These are phyloP conservation scores for Avicennia marina DNA, from an alignment of 257 asterid genomes.

Conservation along the genomic window DNA sequence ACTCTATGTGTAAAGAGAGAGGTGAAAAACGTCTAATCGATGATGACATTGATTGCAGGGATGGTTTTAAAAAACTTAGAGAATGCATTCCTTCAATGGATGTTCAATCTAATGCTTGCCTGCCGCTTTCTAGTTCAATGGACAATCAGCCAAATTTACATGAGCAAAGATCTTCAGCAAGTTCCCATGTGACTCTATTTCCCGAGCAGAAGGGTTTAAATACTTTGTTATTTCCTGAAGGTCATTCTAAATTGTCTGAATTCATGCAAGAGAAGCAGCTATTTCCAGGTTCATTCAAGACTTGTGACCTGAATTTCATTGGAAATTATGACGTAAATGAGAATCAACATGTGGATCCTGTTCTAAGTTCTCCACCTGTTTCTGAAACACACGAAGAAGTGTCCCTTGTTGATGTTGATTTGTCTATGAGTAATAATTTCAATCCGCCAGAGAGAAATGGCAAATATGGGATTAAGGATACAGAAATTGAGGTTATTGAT, in stretches of 20 bases:
- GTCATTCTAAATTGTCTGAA: conserved; percentile 31
- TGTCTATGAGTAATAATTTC: conserved; percentile 52
- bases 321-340: conserved; percentile 60
- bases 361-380: conserved; percentile 35
- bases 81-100: no score
- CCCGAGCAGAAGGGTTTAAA: conserved; percentile 46
- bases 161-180: conserved; percentile 39
- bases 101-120: conserved; percentile 33
- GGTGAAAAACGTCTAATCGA: conserved; percentile 60
- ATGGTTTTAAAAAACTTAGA: conserved; percentile 48
- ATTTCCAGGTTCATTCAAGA: conserved; percentile 70
- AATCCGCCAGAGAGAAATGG: conserved; percentile 34
- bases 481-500: conserved; percentile 85
- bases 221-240: conserved; percentile 43
- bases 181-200: conserved; percentile 23
- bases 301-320: conserved; percentile 79
- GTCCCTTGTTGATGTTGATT: conserved; percentile 56
- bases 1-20: conserved; percentile 32
- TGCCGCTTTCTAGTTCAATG: conserved; percentile 35
- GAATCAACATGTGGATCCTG: conserved; percentile 39
- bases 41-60: conserved; percentile 34
- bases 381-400: conserved; percentile 34
- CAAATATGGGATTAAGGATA: conserved; percentile 36
- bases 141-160: conserved; percentile 36
- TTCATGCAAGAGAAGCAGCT: conserved; percentile 58